Percentiles rank a stretch among this genome's conserved stretches.
Conservation (phyloP, 192 early-diverging fungal genomes). For the Entomortierella lignicola region DNA sequence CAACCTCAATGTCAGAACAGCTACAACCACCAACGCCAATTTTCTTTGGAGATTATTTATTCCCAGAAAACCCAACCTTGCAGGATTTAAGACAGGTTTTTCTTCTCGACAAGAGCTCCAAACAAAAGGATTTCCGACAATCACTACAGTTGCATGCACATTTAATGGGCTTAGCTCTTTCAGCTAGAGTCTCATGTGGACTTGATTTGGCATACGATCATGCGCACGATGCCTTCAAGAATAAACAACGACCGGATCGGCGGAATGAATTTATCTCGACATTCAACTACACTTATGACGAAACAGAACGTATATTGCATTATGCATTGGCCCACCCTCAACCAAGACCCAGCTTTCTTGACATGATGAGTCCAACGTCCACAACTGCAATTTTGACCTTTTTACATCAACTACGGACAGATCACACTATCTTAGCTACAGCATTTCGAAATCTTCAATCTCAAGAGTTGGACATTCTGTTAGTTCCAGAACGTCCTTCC, state of each 20-base stretch:
- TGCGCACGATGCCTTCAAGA: constrained; percentile 54
- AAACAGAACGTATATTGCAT: constrained; percentile 45
- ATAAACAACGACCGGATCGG: constrained; percentile 47
- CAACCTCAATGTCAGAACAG: not conserved
- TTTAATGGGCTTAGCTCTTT: constrained; percentile 41
- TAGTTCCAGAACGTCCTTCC: constrained; percentile 20
- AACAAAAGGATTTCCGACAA: constrained; percentile 51
- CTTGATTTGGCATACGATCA: constrained; percentile 49
- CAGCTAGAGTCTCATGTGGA: constrained; percentile 36
- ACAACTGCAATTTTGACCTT: constrained; percentile 36
- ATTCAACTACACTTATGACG: constrained; percentile 50
- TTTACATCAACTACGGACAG: constrained; percentile 37
- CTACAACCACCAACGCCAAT: constrained; percentile 9
- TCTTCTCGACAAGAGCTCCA: constrained; percentile 51
- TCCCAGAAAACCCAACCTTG: constrained; percentile 44
- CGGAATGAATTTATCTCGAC: constrained; percentile 44
- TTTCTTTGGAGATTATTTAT: constrained; percentile 45
- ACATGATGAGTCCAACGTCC: constrained; percentile 46
- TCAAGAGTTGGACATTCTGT: constrained; percentile 45
- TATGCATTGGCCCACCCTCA: constrained; percentile 47
- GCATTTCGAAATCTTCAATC: constrained; percentile 49
- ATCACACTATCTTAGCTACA: constrained; percentile 43
- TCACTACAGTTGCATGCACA: constrained; percentile 53
- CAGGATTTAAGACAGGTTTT: constrained; percentile 40
- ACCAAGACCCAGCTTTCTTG: constrained; percentile 53